Percentiles rank a stretch among this genome's conserved stretches.
phyloP scores from a whole-genome alignment of 257 asterid genomes.

The Catharanthus roseus region DNA sequence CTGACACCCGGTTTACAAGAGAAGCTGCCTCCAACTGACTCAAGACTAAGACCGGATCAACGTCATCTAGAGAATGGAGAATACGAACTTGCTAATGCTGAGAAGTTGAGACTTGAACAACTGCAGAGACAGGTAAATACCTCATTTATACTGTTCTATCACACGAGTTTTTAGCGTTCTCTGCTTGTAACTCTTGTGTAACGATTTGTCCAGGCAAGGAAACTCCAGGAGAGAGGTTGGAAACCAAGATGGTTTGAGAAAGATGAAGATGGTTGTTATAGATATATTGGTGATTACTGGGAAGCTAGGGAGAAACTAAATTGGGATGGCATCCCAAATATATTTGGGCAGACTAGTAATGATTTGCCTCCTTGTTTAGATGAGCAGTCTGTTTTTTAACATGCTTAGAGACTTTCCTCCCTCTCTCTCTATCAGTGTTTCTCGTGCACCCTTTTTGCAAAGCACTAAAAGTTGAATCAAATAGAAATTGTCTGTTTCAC shows the following conservation, averaged over 20 bases:
- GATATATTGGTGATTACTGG: slow-evolving; percentile 83
- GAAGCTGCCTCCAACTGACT: slow-evolving; percentile 91
- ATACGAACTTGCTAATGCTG: slow-evolving; percentile 86
- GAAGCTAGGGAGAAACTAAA: slow-evolving; percentile 72
- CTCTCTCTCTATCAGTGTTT: too few relatives aligned
- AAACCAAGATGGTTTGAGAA: slow-evolving; percentile 82
- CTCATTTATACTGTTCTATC: background rate
- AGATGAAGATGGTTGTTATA: slow-evolving; percentile 83
- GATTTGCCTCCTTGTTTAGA: slow-evolving; percentile 30
- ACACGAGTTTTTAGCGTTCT: background rate
- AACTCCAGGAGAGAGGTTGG: slow-evolving; percentile 95
- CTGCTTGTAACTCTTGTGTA: background rate
- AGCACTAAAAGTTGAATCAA: background rate
- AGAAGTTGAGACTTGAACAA: slow-evolving; percentile 97
- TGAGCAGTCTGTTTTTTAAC: slow-evolving; percentile 12
- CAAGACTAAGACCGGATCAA: slow-evolving; percentile 93
- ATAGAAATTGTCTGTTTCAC: too few relatives aligned
- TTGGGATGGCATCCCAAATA: slow-evolving; percentile 76
- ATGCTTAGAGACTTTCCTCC: background rate
- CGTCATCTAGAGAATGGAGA: slow-evolving; percentile 96
- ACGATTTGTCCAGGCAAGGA: slow-evolving; percentile 78
- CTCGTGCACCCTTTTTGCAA: background rate
- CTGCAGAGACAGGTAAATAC: slow-evolving; percentile 92
- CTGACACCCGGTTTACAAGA: slow-evolving; percentile 66
- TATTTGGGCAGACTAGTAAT: slow-evolving; percentile 61